A percentile compares a stretch with the other conserved stretches of the same genome.
These are phyloP conservation scores for Pseudomassariella vexata DNA, from an alignment of 2,329 filamentous ascomycete species.

Conservation along the genomic window DNA sequence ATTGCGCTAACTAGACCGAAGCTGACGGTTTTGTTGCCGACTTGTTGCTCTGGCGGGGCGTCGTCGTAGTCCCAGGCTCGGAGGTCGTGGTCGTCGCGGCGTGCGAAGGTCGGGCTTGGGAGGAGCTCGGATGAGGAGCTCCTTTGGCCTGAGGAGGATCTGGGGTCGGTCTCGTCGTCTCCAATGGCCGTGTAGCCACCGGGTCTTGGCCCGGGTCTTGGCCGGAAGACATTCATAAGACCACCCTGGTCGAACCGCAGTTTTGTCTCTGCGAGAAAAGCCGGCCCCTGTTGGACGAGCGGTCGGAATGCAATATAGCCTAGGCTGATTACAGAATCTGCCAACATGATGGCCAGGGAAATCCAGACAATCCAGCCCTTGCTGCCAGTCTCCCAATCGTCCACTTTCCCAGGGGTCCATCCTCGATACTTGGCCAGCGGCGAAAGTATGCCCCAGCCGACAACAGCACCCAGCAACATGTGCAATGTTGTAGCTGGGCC, in stretches of 20 bases:
- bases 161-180: conserved; percentile 16
- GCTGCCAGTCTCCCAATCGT: conserved; percentile 86
- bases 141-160: conserved; percentile 9
- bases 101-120: conserved; percentile 12
- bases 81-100: conserved; percentile 17
- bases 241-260: conserved; percentile 14
- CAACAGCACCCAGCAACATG: conserved; percentile 83
- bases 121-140: conserved; percentile 13
- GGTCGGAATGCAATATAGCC: conserved; percentile 69
- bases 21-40: conserved; percentile 64
- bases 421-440: conserved; percentile 78
- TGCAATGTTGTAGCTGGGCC: conserved; percentile 90
- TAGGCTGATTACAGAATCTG: conserved; percentile 84
- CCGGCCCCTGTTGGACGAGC: conserved; percentile 39
- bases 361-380: conserved; percentile 99
- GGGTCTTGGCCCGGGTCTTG: conserved; percentile 10
- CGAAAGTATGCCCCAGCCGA: conserved; percentile 89
- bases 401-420: conserved; percentile 84
- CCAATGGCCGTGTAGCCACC: conserved; percentile 17
- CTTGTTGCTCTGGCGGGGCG: conserved; percentile 76
- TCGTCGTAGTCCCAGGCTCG: conserved; percentile 57
- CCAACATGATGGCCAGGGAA: conserved; percentile 92
- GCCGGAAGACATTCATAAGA: conserved; percentile 15
- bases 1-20: conserved; percentile 75
- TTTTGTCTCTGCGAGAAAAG: conserved; percentile 13